Conservation (phyloP, 306 rosid genomes). For the Rosa rugosa region DNA sequence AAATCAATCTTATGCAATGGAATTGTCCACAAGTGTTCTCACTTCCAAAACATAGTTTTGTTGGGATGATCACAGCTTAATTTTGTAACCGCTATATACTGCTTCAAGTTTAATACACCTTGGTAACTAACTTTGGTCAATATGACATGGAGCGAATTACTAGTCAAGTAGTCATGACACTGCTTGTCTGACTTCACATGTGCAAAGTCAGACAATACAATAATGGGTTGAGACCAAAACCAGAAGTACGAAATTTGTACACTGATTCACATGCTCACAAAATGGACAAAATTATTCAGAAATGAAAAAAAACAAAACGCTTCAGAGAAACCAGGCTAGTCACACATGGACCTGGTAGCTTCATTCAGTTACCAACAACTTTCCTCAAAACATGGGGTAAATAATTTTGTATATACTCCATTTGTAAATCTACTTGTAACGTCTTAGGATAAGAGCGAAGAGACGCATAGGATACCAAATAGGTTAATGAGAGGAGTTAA, state of each 20-base stretch:
- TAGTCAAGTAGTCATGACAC: neutral
- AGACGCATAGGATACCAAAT: neutral
- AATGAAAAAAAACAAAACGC: neutral
- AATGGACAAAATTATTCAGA: neutral
- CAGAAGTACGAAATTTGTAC: neutral
- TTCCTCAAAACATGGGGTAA: neutral
- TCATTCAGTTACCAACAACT: neutral
- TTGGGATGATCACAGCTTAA: too few species aligned
- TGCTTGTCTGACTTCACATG: neutral
- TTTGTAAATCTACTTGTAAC: neutral
- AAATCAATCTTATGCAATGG: too few species aligned
- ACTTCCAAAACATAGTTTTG: too few species aligned
- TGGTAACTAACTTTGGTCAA: neutral
- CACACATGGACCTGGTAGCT: neutral
- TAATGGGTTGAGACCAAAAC: conserved; percentile 2
- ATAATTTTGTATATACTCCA: neutral
- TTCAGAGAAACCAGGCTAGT: neutral
- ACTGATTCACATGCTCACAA: neutral
- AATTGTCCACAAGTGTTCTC: too few species aligned
- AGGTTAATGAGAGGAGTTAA: neutral
- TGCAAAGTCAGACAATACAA: neutral
- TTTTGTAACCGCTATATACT: too few species aligned
- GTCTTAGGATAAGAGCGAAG: neutral
- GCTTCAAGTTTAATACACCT: neutral
- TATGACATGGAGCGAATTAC: neutral